Evolutionary conservation across 2,329 filamentous ascomycete species (phyloP).

Genomic region (Pseudogymnoascus sp.): DNA sequence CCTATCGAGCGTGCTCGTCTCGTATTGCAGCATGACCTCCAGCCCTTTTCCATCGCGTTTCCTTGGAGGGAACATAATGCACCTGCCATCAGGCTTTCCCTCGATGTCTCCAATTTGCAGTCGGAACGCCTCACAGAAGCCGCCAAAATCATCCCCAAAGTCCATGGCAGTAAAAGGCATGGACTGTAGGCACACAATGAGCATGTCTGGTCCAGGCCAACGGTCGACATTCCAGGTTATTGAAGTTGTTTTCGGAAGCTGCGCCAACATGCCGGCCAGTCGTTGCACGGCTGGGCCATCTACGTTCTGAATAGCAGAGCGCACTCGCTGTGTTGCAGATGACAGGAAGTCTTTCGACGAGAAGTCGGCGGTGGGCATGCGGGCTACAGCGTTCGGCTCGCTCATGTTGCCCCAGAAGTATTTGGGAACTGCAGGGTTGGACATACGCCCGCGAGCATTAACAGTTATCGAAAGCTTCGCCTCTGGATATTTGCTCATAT

Average conservation of each 20-base stretch:
- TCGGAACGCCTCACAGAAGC: not conserved
- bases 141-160: not conserved
- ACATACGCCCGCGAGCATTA: constrained; percentile 1
- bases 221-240: constrained; percentile 10
- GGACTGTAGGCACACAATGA: constrained; percentile 1
- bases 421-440: not conserved
- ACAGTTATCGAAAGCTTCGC: constrained; percentile 3
- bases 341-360: not conserved
- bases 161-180: not conserved
- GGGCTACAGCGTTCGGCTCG: constrained; percentile 9
- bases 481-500: not conserved
- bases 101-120: constrained; percentile 4
- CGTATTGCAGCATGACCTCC: constrained; percentile 1
- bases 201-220: constrained; percentile 10
- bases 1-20: not conserved
- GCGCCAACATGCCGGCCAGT: not conserved
- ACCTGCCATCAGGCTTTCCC: constrained; percentile 9
- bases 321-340: not conserved
- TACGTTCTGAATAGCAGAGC: not conserved
- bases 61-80: constrained; percentile 6
- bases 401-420: constrained; percentile 5
- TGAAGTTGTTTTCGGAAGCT: not conserved
- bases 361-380: not conserved
- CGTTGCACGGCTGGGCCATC: not conserved
- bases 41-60: not conserved